Percentiles rank a stretch among this genome's conserved stretches.
Evolutionary conservation across 140 eudicot genomes (phyloP).

Genomic region (Flaveria floridana): DNA sequence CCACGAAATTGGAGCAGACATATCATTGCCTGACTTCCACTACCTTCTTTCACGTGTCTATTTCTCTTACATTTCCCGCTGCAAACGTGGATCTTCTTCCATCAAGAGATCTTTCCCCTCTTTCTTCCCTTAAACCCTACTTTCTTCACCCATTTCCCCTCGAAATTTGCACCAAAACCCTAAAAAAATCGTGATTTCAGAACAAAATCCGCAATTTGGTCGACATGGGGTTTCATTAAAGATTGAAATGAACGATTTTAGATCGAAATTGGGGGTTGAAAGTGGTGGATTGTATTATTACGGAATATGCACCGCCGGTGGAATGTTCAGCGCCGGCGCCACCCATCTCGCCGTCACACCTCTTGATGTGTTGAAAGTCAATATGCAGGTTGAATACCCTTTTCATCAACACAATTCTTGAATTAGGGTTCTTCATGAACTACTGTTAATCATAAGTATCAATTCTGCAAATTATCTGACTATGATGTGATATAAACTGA

Average conservation of each 20-base stretch:
- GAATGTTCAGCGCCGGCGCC: slow-evolving; percentile 81
- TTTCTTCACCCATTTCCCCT: not conserved
- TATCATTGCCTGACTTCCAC: not conserved
- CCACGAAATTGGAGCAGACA: slow-evolving; percentile 34
- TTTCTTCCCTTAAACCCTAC: slow-evolving; percentile 31
- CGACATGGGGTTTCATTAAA: slow-evolving; percentile 23
- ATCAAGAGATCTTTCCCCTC: slow-evolving; percentile 18
- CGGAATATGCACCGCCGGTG: slow-evolving; percentile 67
- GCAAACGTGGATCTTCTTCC: slow-evolving; percentile 37
- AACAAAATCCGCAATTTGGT: not conserved
- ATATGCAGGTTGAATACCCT: slow-evolving; percentile 61
- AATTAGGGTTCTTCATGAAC: slow-evolving; percentile 1
- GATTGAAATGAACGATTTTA: slow-evolving; percentile 27
- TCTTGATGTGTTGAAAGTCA: slow-evolving; percentile 80
- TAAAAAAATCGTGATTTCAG: slow-evolving; percentile 3
- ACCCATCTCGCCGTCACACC: slow-evolving; percentile 87
- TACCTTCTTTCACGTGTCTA: slow-evolving; percentile 25
- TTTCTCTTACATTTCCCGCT: slow-evolving; percentile 28
- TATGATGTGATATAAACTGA: not conserved
- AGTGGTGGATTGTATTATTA: slow-evolving; percentile 47
- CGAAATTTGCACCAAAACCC: slow-evolving; percentile 30
- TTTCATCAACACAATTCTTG: not conserved
- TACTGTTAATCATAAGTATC: not conserved
- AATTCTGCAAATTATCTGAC: not conserved
- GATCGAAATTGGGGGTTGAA: slow-evolving; percentile 32